Base-by-base conservation (phyloP, 208 protist genomes). In the Leishmania arabica region DNA sequence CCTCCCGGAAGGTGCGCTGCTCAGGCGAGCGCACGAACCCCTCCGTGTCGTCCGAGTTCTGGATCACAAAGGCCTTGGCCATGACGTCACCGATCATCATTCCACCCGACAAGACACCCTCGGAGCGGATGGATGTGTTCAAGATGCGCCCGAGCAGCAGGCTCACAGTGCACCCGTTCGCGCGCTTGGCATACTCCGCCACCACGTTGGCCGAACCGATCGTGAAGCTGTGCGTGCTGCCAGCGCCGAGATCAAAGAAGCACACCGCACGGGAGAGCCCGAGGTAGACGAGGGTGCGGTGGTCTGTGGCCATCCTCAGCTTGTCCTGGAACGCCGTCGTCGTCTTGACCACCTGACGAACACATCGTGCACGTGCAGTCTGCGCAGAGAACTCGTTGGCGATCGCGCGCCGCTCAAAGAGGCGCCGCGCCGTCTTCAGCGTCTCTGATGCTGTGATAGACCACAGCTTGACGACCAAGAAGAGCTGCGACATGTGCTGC, bases 31-130 rank as follows among this genome's bases (percentile, higher is more conserved):
- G 90, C 66, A 89, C 34, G 62, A 94, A 92, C 5, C 79, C 69
- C 11, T 68, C 45, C 6, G 54, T 54, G 58, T 79, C 82, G n/a
- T 86, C 84, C 4, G 75, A 66, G 78, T 95, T 96, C 47, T 87
- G 82, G 19, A 96, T 91, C 3, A 92, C 37, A 65, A 96, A 97
- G 47, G 65, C 83, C 58, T 94, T 88, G 17, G 91, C 34, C 65
- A 86, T 64, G 34, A 91, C 70, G 49, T 76, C 86, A 8, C 88
- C 84, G 19, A 98, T 80, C n/a, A 82, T 80, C n/a, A 88, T 87
- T 31, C 87, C 78, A 27, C 95, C 95, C 5, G 91, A 90, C 66
- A 98, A 87, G 49, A 95, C 91, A 24, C 95, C 95, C 37, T 98
- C 95, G 42, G 91, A 95, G 49, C 88, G 90, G 24, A 96, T 85